These are phyloP conservation scores for Candida alai DNA, from an alignment of 805 yeast species.

Conservation along the genomic window DNA sequence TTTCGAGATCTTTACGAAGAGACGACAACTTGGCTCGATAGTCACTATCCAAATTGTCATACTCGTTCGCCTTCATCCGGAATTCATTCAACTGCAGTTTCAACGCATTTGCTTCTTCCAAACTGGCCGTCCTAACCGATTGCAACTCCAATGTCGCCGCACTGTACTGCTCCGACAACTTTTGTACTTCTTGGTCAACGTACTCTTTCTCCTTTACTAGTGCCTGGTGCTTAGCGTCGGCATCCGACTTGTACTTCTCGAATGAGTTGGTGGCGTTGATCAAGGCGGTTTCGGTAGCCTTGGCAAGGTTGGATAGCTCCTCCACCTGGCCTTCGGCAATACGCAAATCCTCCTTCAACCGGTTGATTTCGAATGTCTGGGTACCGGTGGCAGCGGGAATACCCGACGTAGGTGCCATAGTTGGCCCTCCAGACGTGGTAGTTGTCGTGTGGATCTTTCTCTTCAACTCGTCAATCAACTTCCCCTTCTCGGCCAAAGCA, in stretches of 20 bases:
- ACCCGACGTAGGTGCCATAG: constrained; percentile 18
- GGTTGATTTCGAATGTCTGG: constrained; percentile 34
- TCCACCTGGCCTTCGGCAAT: constrained; percentile 53
- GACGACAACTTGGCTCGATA: constrained; percentile 27
- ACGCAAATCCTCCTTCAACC: constrained; percentile 51
- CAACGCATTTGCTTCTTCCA: constrained; percentile 23
- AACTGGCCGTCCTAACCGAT: constrained; percentile 16
- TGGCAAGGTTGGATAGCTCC: constrained; percentile 61
- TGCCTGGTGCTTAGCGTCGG: constrained; percentile 17
- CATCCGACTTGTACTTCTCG: constrained; percentile 33
- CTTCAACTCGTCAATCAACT: constrained; percentile 35
- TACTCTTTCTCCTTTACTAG: constrained; percentile 23
- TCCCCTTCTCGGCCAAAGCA: constrained; percentile 39
- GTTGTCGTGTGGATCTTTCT: constrained; percentile 25
- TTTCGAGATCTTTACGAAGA: constrained; percentile 26
- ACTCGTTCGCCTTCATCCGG: constrained; percentile 28
- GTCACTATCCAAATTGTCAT: constrained; percentile 29
- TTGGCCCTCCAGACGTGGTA: constrained; percentile 17
- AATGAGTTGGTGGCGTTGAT: constrained; percentile 50
- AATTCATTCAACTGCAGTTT: constrained; percentile 20
- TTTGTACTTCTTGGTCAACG: constrained; percentile 17
- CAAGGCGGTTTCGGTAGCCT: constrained; percentile 65
- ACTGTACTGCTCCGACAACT: constrained; percentile 19
- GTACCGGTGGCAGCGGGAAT: constrained; percentile 11
- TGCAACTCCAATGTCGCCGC: constrained; percentile 21